Conservation (phyloP, 2,329 filamentous ascomycete species). For the Stagonosporopsis tanaceti region DNA sequence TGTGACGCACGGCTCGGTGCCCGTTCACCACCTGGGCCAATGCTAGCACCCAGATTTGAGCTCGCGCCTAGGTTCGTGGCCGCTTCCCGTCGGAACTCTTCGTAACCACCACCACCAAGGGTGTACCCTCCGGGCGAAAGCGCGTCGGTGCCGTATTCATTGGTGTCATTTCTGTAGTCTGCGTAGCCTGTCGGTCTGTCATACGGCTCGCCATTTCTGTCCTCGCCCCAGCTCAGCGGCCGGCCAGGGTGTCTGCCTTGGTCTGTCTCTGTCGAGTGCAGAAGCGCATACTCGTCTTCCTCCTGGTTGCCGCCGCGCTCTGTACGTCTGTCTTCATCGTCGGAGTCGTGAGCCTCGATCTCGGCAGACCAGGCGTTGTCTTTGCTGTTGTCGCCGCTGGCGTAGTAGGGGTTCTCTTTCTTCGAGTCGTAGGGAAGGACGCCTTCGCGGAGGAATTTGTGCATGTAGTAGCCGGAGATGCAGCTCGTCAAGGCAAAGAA, state of each 20-base stretch:
- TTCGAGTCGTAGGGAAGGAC: slow-evolving; percentile 57
- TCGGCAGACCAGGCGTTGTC: slow-evolving; percentile 56
- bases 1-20: slow-evolving; percentile 19
- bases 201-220: slow-evolving; percentile 31
- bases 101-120: slow-evolving; percentile 40
- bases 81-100: slow-evolving; percentile 43
- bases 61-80: slow-evolving; percentile 15
- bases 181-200: slow-evolving; percentile 34
- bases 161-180: slow-evolving; percentile 51
- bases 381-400: slow-evolving; percentile 41
- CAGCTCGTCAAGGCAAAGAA: slow-evolving; percentile 62
- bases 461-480: slow-evolving; percentile 63
- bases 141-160: slow-evolving; percentile 38
- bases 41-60: slow-evolving; percentile 16
- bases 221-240: slow-evolving; percentile 51
- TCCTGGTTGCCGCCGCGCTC: slow-evolving; percentile 55
- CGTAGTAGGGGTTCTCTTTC: slow-evolving; percentile 56
- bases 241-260: slow-evolving; percentile 51
- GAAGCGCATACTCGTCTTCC: slow-evolving; percentile 60
- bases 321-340: slow-evolving; percentile 50
- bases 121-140: slow-evolving; percentile 37
- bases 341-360: slow-evolving; percentile 49
- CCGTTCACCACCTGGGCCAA: slow-evolving; percentile 7
- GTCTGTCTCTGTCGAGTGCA: slow-evolving; percentile 54
- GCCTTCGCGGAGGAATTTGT: slow-evolving; percentile 65